These are phyloP conservation scores for Fusarium siculi DNA, from an alignment of 2,329 filamentous ascomycete genomes.

Conservation along the genomic window DNA sequence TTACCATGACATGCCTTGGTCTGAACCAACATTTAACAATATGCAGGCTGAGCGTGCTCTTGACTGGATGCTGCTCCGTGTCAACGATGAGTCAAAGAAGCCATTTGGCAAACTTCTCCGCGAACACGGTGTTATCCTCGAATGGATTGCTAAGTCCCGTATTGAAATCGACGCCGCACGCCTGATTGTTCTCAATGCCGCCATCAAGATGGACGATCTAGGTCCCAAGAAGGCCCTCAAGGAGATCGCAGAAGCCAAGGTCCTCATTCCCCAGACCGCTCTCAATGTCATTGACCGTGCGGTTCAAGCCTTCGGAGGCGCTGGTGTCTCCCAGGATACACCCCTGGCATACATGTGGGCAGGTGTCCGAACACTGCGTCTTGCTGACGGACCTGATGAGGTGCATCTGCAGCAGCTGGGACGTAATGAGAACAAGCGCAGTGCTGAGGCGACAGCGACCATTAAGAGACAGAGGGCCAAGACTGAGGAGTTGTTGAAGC, in stretches of 20 bases:
- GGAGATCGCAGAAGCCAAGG: constrained; percentile 96
- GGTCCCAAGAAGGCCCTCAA: constrained; percentile 90
- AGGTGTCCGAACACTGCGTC: constrained; percentile 79
- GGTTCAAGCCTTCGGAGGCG: constrained; percentile 90
- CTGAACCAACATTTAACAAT: constrained; percentile 1
- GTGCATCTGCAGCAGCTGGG: constrained; percentile 88
- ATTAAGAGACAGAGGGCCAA: constrained; percentile 73
- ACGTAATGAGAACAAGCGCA: constrained; percentile 80
- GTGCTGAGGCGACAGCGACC: constrained; percentile 67
- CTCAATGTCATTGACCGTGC: constrained; percentile 93
- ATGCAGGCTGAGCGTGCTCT: constrained; percentile 82
- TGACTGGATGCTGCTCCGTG: constrained; percentile 92
- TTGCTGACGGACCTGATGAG: constrained; percentile 96
- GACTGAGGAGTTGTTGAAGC: constrained; percentile 72
- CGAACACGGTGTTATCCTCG: constrained; percentile 93
- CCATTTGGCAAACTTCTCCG: constrained; percentile 89
- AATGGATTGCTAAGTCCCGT: constrained; percentile 91
- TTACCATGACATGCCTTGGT: too few species aligned
- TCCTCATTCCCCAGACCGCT: constrained; percentile 84
- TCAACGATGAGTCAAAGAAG: constrained; percentile 91
- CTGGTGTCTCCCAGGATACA: constrained; percentile 93
- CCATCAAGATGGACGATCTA: constrained; percentile 90
- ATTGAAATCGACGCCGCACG: constrained; percentile 95
- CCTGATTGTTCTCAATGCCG: constrained; percentile 91
- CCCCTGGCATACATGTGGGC: constrained; percentile 89